Base-by-base conservation (phyloP, 331 rosid genomes). In the Pyrus hybrid region DNA sequence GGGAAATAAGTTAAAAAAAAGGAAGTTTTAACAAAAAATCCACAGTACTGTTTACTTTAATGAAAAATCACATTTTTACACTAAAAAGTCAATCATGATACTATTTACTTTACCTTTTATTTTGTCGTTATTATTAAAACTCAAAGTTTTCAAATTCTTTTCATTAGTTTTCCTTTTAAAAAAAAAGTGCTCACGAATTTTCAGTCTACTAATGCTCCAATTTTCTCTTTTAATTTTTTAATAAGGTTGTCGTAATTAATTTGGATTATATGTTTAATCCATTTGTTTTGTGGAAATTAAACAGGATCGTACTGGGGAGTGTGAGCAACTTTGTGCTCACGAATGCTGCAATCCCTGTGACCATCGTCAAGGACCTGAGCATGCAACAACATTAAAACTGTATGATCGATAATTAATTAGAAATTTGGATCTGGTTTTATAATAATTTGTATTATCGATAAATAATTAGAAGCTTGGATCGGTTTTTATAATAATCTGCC, bases 301-400 rank as follows among this genome's bases (percentile, higher is more conserved):
- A 82, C 86, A 94, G 99, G 93, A 86, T 91, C 65, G 17, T 94
- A 33, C 14, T 91, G 77, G 99, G 97, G 77, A 91, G 97, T 83
- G 96, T 94, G 63, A 94, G 99, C 95, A 90, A 86, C 86, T 87
- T 83, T 73, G 85, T 90, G 80, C 66, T 90, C 43, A 56, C 81
- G 2, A 82, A 91, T 72, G 90, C 97, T 56, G 21, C 95, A 63
- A 90, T 96, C 83, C 96, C 97, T 8, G 97, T 94, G 54, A 90
- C 92, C 25, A 77, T 94, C 14, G 91, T 94, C 53, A 94, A 90
- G 88, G 93, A 91, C 43, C 45, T 83, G 4, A 76, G 79, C 80
- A 61, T 54, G 7, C 26, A 69, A 45, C 57, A 61, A 20, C 79
- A 37, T 25, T 81, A 51, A 51, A 51, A 51, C 7, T 51, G 25